These are phyloP conservation scores for Ascochyta fabae DNA, from an alignment of 2,329 filamentous ascomycete genomes.

Conservation along the genomic window DNA sequence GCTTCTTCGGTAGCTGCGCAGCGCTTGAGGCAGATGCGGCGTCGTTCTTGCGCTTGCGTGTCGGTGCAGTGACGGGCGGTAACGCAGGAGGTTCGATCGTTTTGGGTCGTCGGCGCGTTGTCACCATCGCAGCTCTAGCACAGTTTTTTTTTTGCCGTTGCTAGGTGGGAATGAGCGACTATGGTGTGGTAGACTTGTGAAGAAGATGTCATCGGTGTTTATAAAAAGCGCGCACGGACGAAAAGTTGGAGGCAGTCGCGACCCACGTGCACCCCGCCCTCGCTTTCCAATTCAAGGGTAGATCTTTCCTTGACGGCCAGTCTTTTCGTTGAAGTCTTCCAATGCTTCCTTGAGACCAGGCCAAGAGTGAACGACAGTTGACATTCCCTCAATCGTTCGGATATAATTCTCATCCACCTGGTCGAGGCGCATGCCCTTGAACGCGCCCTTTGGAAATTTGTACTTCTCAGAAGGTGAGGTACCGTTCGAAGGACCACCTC, in stretches of 20 bases:
- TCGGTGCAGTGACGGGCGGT: not conserved
- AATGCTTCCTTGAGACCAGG: slow-evolving; percentile 27
- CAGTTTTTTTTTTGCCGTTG: not conserved
- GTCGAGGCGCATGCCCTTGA: slow-evolving; percentile 20
- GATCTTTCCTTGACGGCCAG: slow-evolving; percentile 21
- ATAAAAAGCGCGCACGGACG: slow-evolving; percentile 3
- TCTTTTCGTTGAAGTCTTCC: slow-evolving; percentile 28
- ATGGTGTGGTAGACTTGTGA: not conserved
- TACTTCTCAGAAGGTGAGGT: slow-evolving; percentile 13
- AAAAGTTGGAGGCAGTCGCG: slow-evolving; percentile 12
- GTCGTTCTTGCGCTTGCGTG: slow-evolving; percentile 3
- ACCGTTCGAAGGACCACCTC: not conserved
- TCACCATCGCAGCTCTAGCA: slow-evolving; percentile 3
- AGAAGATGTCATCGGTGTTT: slow-evolving; percentile 3
- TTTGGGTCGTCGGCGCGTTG: slow-evolving; percentile 10
- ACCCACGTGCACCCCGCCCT: slow-evolving; percentile 11
- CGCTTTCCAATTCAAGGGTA: not conserved
- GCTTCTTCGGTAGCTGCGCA: slow-evolving; percentile 2
- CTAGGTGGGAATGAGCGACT: not conserved
- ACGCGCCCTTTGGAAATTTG: slow-evolving; percentile 20
- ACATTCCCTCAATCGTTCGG: slow-evolving; percentile 28
- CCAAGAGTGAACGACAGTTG: slow-evolving; percentile 24
- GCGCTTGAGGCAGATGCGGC: not conserved
- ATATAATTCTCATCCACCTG: slow-evolving; percentile 31
- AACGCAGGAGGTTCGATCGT: slow-evolving; percentile 1